phyloP scores from a whole-genome alignment of 768 basidiomycete genomes.

The Leccinum broughii region DNA sequence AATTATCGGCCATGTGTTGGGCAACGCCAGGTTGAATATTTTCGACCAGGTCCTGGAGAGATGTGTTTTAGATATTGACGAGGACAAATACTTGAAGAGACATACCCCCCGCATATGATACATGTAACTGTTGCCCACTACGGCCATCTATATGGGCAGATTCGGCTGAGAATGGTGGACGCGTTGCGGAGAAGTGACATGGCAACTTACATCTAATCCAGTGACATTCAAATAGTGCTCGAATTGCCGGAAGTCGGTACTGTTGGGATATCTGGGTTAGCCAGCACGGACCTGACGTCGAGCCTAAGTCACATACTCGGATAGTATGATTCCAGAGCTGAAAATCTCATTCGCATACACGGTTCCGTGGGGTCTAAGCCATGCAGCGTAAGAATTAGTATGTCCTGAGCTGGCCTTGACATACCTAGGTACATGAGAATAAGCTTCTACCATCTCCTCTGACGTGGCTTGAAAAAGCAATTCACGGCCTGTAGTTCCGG shows the following conservation, averaged over 20 bases:
- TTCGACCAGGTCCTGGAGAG: constrained; percentile 64
- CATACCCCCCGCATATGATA: constrained; percentile 89
- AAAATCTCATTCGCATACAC: constrained; percentile 92
- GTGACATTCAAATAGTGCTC: constrained; percentile 87
- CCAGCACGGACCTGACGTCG: constrained; percentile 4
- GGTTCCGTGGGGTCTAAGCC: constrained; percentile 75
- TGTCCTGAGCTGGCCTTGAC: constrained; percentile 44
- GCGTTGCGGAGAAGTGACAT: background rate
- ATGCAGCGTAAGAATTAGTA: background rate
- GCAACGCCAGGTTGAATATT: constrained; percentile 85
- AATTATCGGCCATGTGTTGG: constrained; percentile 89
- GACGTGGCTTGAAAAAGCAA: constrained; percentile 96
- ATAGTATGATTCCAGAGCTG: constrained; percentile 84
- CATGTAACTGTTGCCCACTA: constrained; percentile 52
- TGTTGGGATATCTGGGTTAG: constrained; percentile 31
- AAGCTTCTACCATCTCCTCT: constrained; percentile 91
- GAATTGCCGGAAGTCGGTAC: constrained; percentile 96
- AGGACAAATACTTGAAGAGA: constrained; percentile 1
- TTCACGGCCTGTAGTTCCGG: constrained; percentile 84
- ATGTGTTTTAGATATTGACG: constrained; percentile 1
- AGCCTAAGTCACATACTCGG: constrained; percentile 60
- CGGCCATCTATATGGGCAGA: constrained; percentile 64
- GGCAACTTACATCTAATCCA: constrained; percentile 74
- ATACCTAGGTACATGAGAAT: constrained; percentile 83
- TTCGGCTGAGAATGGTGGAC: constrained; percentile 1